Evolutionary conservation across 2,329 filamentous ascomycete genomes (phyloP).

Genomic region (Sarocladium strictum): DNA sequence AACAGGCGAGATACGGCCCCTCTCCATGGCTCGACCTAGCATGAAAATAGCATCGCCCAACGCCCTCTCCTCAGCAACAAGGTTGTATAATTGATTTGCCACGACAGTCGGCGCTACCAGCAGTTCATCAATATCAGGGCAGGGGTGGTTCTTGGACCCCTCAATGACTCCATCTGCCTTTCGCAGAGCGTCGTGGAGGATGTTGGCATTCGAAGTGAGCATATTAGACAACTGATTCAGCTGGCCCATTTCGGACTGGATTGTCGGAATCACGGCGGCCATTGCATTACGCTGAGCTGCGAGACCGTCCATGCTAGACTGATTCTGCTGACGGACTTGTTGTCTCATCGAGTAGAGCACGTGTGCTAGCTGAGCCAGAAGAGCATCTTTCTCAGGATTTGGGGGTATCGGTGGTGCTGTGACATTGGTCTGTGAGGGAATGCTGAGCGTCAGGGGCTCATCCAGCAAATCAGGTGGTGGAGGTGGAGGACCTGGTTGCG

Average conservation of each 20-base stretch:
- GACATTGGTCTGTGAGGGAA: slow-evolving; percentile 42
- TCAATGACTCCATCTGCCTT: slow-evolving; percentile 75
- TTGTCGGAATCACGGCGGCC: slow-evolving; percentile 56
- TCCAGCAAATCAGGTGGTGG: slow-evolving; percentile 49
- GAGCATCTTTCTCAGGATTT: slow-evolving; percentile 90
- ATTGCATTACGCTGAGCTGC: slow-evolving; percentile 76
- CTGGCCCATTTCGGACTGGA: slow-evolving; percentile 69
- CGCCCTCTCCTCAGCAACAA: slow-evolving; percentile 83
- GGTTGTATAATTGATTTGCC: slow-evolving; percentile 82
- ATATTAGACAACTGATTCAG: slow-evolving; percentile 65
- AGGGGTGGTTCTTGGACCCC: slow-evolving; percentile 59
- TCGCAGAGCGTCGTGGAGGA: slow-evolving; percentile 69
- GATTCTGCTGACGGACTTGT: slow-evolving; percentile 64
- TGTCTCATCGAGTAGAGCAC: slow-evolving; percentile 65
- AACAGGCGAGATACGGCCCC: slow-evolving; percentile 62
- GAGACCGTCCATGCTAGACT: slow-evolving; percentile 67
- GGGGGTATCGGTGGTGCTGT: slow-evolving; percentile 83
- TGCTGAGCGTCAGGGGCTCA: slow-evolving; percentile 46
- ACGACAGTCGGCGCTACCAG: slow-evolving; percentile 92
- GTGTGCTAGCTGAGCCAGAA: slow-evolving; percentile 69
- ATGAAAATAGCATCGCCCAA: slow-evolving; percentile 84
- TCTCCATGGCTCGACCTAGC: slow-evolving; percentile 67
- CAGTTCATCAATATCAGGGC: slow-evolving; percentile 81
- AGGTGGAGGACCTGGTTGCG: slow-evolving; percentile 18
- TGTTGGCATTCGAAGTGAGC: slow-evolving; percentile 69